Conservation (phyloP, 2,329 filamentous ascomycete species). For the Colletotrichum lini region DNA sequence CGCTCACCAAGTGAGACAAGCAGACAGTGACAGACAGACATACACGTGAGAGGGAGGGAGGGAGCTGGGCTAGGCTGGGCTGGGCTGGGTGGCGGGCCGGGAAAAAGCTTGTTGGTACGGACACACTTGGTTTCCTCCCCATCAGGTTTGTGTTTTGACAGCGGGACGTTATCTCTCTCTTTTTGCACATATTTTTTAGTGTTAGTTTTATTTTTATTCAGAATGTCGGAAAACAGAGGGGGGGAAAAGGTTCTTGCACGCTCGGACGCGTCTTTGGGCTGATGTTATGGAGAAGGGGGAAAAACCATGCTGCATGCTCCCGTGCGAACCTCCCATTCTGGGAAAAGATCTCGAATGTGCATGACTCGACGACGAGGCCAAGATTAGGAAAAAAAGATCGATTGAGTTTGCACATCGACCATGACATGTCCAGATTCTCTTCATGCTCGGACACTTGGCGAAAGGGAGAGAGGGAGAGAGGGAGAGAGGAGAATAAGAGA, state of each 20-base stretch:
- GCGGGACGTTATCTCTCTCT: constrained; percentile 2
- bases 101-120: background rate
- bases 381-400: background rate
- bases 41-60: background rate
- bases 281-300: constrained; percentile 15
- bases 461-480: background rate
- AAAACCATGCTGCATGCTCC: constrained; percentile 5
- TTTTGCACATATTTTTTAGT: too few species aligned
- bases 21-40: background rate
- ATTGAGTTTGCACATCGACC: background rate
- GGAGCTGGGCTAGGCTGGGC: background rate
- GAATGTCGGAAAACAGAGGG: too few species aligned
- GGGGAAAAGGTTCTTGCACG: background rate
- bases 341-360: constrained; percentile 4
- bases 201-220: too few species aligned
- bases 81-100: background rate
- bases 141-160: background rate
- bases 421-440: background rate
- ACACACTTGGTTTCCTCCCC: background rate
- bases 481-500: too few species aligned
- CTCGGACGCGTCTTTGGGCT: constrained; percentile 31
- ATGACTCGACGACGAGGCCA: constrained; percentile 11
- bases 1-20: background rate
- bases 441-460: constrained; percentile 1
- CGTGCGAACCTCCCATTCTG: constrained; percentile 18